Conservation (phyloP, 495 filamentous ascomycete genomes). For the Lichina pygmaea region DNA sequence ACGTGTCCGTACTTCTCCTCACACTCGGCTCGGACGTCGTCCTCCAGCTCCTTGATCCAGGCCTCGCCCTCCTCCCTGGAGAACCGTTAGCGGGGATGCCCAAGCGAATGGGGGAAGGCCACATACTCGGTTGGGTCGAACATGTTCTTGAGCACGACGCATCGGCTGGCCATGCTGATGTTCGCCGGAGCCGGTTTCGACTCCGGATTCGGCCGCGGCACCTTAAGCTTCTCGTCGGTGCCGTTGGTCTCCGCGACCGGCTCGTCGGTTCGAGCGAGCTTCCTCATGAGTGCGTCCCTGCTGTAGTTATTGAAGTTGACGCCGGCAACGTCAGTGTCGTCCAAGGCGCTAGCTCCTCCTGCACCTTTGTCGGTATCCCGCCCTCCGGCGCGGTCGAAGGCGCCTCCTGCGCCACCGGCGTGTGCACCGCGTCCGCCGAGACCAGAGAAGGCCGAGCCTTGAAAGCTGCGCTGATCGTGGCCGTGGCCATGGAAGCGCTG, state of each 20-base stretch:
- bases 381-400: slow-evolving; percentile 81
- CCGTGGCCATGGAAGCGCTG: slow-evolving; percentile 71
- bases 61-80: slow-evolving; percentile 57
- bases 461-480: slow-evolving; percentile 39
- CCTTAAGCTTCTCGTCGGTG: slow-evolving; percentile 36
- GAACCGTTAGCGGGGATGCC: not conserved
- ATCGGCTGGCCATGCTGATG: slow-evolving; percentile 80
- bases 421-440: slow-evolving; percentile 71
- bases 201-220: slow-evolving; percentile 57
- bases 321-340: slow-evolving; percentile 93
- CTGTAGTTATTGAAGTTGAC: slow-evolving; percentile 99
- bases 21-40: slow-evolving; percentile 82
- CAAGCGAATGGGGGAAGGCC: not conserved
- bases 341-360: slow-evolving; percentile 78
- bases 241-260: slow-evolving; percentile 30
- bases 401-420: slow-evolving; percentile 43
- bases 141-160: slow-evolving; percentile 85
- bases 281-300: slow-evolving; percentile 91
- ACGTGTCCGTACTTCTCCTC: slow-evolving; percentile 92
- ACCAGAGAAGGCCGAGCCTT: slow-evolving; percentile 87
- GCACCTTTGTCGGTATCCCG: slow-evolving; percentile 73
- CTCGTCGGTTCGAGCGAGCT: slow-evolving; percentile 90
- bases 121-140: slow-evolving; percentile 81
- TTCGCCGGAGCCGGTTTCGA: slow-evolving; percentile 57
- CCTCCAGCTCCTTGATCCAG: slow-evolving; percentile 86